Base-by-base conservation (phyloP, 768 basidiomycete genomes). In the Calocybe indica region DNA sequence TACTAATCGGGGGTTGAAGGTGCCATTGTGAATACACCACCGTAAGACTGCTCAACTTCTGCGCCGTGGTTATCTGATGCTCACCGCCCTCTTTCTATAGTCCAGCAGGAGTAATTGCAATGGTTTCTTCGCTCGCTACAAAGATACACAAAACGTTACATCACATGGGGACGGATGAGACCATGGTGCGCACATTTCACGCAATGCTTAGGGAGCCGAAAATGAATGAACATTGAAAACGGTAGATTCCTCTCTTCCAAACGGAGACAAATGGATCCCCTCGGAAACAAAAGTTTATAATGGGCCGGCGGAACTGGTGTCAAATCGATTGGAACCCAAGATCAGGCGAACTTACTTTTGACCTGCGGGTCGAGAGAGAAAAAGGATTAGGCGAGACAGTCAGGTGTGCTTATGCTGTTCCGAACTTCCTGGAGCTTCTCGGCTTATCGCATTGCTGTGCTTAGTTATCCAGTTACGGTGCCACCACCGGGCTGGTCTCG, bases 1-100 rank as follows among this genome's bases (percentile, higher is more conserved):
- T 29, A 29, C 15, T n/a, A 13, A 33, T 54, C 14, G 22, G 22
- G 22, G 22, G 22, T 36, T 52, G 37, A 44, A 83, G 82, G 82
- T 57, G 95, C 95, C 10, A 98, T 99, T 53, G 95, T 99, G 41
- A 95, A 96, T 60, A 96, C 95, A 0, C 76, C 76, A 5, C 93
- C 95, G 86, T 85, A 59, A 60, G 87, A 71, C 7, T 6, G 50
- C 5, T 33, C 13, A 39, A 37, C 9, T 31, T 38, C 34, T 47
- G 29, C 13, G 13, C 28, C 12, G 14, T 43, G 7, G 40, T 40
- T 12, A 8, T 37, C 41, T 12, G 43, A 45, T 37, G 6, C n/a
- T 32, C 13, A n/a, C n/a, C 3, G 32, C 41, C 13, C 22, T 31
- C 2, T 37, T 14, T 28, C 46, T 13, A 11, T 52, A 88, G 88